Percentiles rank a stretch among this genome's conserved stretches.
Evolutionary conservation across 495 filamentous ascomycete genomes (phyloP).

Genomic region (Aspergillus kassunensis): DNA sequence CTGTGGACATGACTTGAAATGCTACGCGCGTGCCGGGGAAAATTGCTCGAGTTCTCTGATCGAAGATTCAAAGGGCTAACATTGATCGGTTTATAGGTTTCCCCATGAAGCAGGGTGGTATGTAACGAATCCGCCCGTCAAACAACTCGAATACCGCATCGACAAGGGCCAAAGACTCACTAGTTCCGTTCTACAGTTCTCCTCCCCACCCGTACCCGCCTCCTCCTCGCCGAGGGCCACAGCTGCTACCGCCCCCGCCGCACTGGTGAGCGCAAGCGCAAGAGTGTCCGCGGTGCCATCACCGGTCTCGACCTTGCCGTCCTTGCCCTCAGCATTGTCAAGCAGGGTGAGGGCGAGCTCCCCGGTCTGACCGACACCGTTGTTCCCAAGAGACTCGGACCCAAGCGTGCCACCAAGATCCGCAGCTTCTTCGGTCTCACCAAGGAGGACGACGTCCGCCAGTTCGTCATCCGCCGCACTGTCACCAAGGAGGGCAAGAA

Average conservation of each 20-base stretch:
- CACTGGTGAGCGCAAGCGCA: slow-evolving; percentile 97
- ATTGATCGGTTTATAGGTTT: slow-evolving; percentile 53
- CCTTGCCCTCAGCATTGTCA: slow-evolving; percentile 87
- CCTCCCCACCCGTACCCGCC: slow-evolving; percentile 95
- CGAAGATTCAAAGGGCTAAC: slow-evolving; percentile 23
- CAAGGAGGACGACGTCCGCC: slow-evolving; percentile 99
- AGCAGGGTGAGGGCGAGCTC: slow-evolving; percentile 91
- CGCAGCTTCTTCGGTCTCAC: slow-evolving; percentile 95
- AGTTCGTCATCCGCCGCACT: slow-evolving; percentile 99
- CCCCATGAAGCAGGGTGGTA: slow-evolving; percentile 99
- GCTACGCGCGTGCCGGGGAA: not conserved
- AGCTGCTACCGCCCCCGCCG: slow-evolving; percentile 97
- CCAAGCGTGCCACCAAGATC: slow-evolving; percentile 99
- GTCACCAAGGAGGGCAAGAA: slow-evolving; percentile 96
- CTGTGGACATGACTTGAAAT: not conserved
- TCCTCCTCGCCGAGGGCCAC: slow-evolving; percentile 82
- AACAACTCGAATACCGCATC: slow-evolving; percentile 11
- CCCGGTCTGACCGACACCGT: slow-evolving; percentile 95
- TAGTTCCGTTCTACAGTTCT: slow-evolving; percentile 45
- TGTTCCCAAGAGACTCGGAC: slow-evolving; percentile 95
- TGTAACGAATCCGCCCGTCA: slow-evolving; percentile 23
- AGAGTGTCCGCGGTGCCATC: slow-evolving; percentile 95
- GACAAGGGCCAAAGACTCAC: slow-evolving; percentile 26
- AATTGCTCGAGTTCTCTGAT: not conserved
- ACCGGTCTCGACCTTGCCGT: slow-evolving; percentile 92